A percentile compares a stretch with the other conserved stretches of the same genome.
Conservation (phyloP, 2,329 filamentous ascomycete species). For the Arthrinium phaeospermum region DNA sequence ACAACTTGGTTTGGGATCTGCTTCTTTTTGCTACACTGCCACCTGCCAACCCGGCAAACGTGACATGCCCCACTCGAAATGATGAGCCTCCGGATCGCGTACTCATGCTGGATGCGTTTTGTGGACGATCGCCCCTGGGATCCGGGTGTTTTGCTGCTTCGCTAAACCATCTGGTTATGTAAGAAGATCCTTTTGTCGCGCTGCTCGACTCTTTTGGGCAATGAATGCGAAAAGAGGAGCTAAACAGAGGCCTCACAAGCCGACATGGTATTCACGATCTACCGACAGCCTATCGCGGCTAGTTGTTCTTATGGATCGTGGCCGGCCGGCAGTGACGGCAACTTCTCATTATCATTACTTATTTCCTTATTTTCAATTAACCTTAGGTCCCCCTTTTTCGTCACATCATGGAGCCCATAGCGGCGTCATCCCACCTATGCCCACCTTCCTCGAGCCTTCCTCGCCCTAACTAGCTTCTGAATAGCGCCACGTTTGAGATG, state of each 20-base stretch:
- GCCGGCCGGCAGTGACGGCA: background rate
- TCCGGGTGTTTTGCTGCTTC: background rate
- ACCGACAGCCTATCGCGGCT: background rate
- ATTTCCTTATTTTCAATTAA: conserved; percentile 5
- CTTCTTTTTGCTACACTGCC: background rate
- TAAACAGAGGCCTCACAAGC: background rate
- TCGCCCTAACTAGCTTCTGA: conserved; percentile 18
- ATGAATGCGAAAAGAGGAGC: background rate
- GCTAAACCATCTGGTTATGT: background rate
- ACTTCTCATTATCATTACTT: background rate
- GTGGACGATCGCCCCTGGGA: background rate
- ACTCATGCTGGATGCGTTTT: background rate
- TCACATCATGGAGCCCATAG: background rate
- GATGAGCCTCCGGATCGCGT: background rate
- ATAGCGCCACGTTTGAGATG: conserved; percentile 44
- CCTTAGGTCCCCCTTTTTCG: conserved; percentile 3
- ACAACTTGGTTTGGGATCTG: background rate
- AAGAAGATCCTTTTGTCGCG: background rate
- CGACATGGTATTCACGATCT: background rate
- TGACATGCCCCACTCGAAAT: background rate
- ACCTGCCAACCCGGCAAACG: background rate
- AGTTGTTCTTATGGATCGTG: background rate
- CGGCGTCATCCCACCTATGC: conserved; percentile 19
- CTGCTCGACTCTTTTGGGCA: background rate
- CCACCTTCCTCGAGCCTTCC: background rate